These are phyloP conservation scores for Platismatia glauca DNA, from an alignment of 495 filamentous ascomycete genomes.

Conservation along the genomic window DNA sequence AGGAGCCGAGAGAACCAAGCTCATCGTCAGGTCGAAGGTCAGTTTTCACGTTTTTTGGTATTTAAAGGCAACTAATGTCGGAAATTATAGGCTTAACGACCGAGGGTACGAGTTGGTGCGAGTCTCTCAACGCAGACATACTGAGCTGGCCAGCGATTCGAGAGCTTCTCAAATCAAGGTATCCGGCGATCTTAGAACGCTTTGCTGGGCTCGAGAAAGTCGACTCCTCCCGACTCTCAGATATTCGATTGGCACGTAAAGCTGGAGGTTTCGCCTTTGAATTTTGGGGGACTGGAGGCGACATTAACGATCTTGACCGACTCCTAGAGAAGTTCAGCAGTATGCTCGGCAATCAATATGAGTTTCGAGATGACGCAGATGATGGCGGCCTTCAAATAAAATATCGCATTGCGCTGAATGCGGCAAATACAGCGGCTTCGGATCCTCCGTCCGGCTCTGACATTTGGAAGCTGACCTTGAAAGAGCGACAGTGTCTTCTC, in stretches of 20 bases:
- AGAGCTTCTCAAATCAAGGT: slow-evolving; percentile 16
- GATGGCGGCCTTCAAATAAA: background rate
- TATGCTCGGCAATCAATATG: slow-evolving; percentile 11
- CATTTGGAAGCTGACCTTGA: slow-evolving; percentile 16
- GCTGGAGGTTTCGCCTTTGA: slow-evolving; percentile 26
- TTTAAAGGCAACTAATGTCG: background rate
- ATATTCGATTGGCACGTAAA: slow-evolving; percentile 24
- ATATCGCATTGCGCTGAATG: slow-evolving; percentile 13
- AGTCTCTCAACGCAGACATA: slow-evolving; percentile 18
- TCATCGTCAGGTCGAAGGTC: slow-evolving; percentile 16
- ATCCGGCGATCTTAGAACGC: slow-evolving; percentile 11
- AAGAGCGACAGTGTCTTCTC: slow-evolving; percentile 15
- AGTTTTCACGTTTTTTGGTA: background rate
- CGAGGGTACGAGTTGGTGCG: slow-evolving; percentile 22
- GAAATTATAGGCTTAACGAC: slow-evolving; percentile 9
- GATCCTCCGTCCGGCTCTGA: background rate
- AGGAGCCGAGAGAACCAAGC: slow-evolving; percentile 4
- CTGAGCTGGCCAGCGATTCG: slow-evolving; percentile 23
- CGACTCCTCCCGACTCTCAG: slow-evolving; percentile 13
- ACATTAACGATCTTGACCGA: slow-evolving; percentile 22
- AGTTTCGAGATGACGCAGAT: slow-evolving; percentile 3
- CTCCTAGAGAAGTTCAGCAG: slow-evolving; percentile 19
- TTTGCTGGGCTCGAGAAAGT: slow-evolving; percentile 19
- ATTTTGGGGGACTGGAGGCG: slow-evolving; percentile 25
- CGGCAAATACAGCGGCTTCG: background rate